Evolutionary conservation across 257 asterid species (phyloP).

Genomic region (Lithospermum erythrorhizon): DNA sequence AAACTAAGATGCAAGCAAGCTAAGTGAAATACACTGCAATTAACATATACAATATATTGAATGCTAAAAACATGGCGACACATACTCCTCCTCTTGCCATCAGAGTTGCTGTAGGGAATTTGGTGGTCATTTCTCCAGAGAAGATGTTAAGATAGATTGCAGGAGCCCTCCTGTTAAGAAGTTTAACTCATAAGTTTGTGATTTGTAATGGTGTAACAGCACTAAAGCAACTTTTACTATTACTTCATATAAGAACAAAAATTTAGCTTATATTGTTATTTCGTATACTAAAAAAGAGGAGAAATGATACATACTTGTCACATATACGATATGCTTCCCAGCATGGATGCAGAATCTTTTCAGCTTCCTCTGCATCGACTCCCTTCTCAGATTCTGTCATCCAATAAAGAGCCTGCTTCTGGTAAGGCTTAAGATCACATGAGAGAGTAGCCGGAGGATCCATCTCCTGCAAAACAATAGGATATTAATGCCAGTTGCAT

Average conservation of each 20-base stretch:
- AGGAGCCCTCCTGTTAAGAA: slow-evolving; percentile 56
- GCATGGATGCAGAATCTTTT: slow-evolving; percentile 73
- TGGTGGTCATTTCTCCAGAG: slow-evolving; percentile 75
- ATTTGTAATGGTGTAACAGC: neutral
- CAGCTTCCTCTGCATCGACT: slow-evolving; percentile 40
- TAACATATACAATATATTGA: neutral
- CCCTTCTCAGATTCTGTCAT: slow-evolving; percentile 68
- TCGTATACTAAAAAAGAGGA: no score
- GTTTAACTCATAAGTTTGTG: slow-evolving; percentile 6
- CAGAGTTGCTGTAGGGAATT: slow-evolving; percentile 56
- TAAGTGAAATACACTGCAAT: neutral
- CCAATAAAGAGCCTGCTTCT: slow-evolving; percentile 84
- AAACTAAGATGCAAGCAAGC: neutral
- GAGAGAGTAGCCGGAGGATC: slow-evolving; percentile 53
- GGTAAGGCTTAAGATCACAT: slow-evolving; percentile 69
- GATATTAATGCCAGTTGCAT: neutral
- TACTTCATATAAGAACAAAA: neutral
- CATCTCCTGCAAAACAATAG: slow-evolving; percentile 47
- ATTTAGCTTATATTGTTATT: neutral
- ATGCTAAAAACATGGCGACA: slow-evolving; percentile 3
- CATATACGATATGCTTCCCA: slow-evolving; percentile 81
- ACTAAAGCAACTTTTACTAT: no score
- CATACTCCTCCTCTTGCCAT: slow-evolving; percentile 78
- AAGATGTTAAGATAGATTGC: slow-evolving; percentile 62
- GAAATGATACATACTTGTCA: slow-evolving; percentile 44